Conservation (phyloP, 768 basidiomycete species). For the Rhodotorula kratochvilovae region DNA sequence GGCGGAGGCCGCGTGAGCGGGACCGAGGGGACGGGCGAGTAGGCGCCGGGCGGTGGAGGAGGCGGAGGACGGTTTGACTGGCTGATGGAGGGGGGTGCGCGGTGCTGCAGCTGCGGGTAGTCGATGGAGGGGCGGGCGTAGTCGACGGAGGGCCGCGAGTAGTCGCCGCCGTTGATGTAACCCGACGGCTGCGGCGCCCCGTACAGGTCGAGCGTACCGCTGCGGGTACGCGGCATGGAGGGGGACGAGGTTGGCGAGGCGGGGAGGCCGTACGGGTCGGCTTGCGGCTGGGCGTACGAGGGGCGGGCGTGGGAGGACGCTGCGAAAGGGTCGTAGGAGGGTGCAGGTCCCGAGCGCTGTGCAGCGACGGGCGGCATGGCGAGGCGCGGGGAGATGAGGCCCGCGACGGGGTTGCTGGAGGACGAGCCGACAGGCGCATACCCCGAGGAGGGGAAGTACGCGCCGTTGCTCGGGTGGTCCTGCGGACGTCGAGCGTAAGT, state of each 20-base stretch:
- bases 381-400: slow-evolving; percentile 28
- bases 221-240: not conserved
- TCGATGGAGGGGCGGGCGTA: slow-evolving; percentile 28
- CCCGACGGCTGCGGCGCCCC: not conserved
- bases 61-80: slow-evolving; percentile 2
- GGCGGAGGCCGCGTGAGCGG: slow-evolving; percentile 28
- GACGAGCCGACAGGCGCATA: not conserved
- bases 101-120: slow-evolving; percentile 26
- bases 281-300: slow-evolving; percentile 6
- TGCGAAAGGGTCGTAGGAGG: slow-evolving; percentile 28
- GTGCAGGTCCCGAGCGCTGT: slow-evolving; percentile 12
- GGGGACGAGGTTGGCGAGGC: not conserved
- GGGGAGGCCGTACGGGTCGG: not conserved
- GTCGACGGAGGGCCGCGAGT: slow-evolving; percentile 7
- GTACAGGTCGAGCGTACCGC: slow-evolving; percentile 13
- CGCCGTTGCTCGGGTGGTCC: not conserved
- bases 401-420: not conserved
- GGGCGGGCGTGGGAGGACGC: not conserved
- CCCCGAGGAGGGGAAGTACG: not conserved
- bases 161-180: slow-evolving; percentile 1
- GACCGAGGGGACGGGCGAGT: not conserved
- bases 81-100: not conserved
- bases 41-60: not conserved
- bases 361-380: slow-evolving; percentile 35
- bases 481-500: too few species aligned